Percentiles rank a stretch among this genome's conserved stretches.
These are phyloP conservation scores for Venturia asperata DNA, from an alignment of 2,329 filamentous ascomycete genomes.

Conservation along the genomic window DNA sequence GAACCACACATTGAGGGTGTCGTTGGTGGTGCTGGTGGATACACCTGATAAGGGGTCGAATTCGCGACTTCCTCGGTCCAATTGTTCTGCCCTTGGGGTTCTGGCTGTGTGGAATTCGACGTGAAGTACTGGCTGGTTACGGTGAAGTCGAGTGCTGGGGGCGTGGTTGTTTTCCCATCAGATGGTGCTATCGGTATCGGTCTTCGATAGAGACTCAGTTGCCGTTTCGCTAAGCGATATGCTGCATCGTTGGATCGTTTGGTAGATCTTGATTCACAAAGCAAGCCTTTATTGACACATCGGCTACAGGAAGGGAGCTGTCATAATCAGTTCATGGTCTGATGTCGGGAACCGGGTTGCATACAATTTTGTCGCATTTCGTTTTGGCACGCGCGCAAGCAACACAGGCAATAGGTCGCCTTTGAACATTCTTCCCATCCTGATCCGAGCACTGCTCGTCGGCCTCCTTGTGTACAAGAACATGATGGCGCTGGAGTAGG, in stretches of 20 bases:
- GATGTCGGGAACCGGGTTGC: not conserved
- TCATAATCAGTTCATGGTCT: not conserved
- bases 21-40: not conserved
- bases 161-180: not conserved
- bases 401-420: constrained; percentile 47
- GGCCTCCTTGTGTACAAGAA: constrained; percentile 25
- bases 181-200: constrained; percentile 14
- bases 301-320: constrained; percentile 17
- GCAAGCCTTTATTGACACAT: constrained; percentile 17
- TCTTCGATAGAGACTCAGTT: constrained; percentile 19
- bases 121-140: constrained; percentile 1
- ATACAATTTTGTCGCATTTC: constrained; percentile 41
- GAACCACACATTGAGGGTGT: constrained; percentile 9
- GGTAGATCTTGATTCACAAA: constrained; percentile 18
- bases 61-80: not conserved
- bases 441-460: constrained; percentile 10
- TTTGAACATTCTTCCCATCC: constrained; percentile 32
- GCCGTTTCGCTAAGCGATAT: constrained; percentile 16
- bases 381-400: constrained; percentile 50
- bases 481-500: constrained; percentile 47
- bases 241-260: constrained; percentile 18
- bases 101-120: not conserved
- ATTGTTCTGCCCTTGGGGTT: not conserved
- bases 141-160: constrained; percentile 9
- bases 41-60: not conserved